These are phyloP conservation scores for Aureobasidium sp. DNA, from an alignment of 2,329 filamentous ascomycete species.

Conservation along the genomic window DNA sequence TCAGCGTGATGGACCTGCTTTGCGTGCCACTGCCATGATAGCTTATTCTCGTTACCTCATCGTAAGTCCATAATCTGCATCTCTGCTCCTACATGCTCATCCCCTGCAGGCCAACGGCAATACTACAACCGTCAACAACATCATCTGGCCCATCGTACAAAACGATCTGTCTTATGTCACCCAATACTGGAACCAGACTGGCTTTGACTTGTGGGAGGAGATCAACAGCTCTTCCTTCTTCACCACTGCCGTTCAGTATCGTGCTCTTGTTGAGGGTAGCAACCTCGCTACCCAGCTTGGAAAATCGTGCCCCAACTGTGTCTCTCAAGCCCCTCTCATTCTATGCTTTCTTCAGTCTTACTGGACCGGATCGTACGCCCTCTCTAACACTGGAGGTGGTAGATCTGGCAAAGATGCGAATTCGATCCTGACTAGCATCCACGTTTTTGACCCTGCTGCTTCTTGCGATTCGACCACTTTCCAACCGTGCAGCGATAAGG, in stretches of 20 bases:
- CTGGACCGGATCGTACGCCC: constrained; percentile 61
- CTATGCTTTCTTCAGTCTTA: constrained; percentile 69
- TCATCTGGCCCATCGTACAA: constrained; percentile 65
- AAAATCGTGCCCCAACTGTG: constrained; percentile 53
- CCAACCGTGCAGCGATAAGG: constrained; percentile 60
- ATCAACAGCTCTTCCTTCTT: constrained; percentile 72
- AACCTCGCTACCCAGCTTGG: constrained; percentile 59
- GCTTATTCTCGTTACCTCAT: constrained; percentile 67
- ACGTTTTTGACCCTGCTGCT: constrained; percentile 57
- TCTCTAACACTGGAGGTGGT: constrained; percentile 60
- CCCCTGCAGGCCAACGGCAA: constrained; percentile 18
- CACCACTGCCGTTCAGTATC: constrained; percentile 62
- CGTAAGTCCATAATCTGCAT: constrained; percentile 35
- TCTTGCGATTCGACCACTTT: constrained; percentile 65
- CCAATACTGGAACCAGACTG: constrained; percentile 56
- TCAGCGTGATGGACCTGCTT: constrained; percentile 73
- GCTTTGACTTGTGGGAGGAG: constrained; percentile 80
- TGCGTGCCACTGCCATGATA: constrained; percentile 67
- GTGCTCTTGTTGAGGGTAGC: constrained; percentile 57
- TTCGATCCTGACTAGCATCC: constrained; percentile 49
- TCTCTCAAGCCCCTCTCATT: constrained; percentile 59
- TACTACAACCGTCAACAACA: constrained; percentile 41
- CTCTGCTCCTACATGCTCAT: not conserved
- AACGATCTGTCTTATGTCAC: constrained; percentile 72
- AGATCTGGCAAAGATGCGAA: constrained; percentile 67